These are phyloP conservation scores for Aspergillus conjunctus DNA, from an alignment of 495 filamentous ascomycete genomes.

Conservation along the genomic window DNA sequence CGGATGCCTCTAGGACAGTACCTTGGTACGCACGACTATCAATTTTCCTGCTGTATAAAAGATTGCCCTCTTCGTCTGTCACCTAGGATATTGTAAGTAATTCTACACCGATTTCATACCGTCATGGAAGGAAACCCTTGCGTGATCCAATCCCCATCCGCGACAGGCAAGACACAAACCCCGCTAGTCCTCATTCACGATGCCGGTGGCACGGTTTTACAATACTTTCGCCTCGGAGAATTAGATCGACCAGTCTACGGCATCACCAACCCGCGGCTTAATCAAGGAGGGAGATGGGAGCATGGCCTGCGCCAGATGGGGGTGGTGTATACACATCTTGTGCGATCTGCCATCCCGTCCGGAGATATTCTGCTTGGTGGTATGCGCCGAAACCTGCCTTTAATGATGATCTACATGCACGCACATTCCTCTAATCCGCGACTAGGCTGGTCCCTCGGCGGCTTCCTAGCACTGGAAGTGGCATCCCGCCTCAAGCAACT, in stretches of 20 bases:
- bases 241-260: constrained; percentile 14
- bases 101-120: not conserved
- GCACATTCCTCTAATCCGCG: not conserved
- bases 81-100: no score
- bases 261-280: constrained; percentile 5
- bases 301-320: constrained; percentile 20
- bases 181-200: constrained; percentile 11
- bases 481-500: constrained; percentile 19
- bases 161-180: not conserved
- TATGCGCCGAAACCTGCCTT: not conserved
- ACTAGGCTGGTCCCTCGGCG: constrained; percentile 15
- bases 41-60: no score
- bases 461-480: constrained; percentile 14
- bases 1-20: no score
- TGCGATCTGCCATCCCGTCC: constrained; percentile 5
- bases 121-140: constrained; percentile 4
- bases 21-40: no score
- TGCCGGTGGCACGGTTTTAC: constrained; percentile 14
- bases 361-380: constrained; percentile 12
- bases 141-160: not conserved
- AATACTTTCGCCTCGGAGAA: constrained; percentile 15
- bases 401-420: no score
- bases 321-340: constrained; percentile 15
- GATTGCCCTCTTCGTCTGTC: no score
- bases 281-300: constrained; percentile 10